Evolutionary conservation across 192 early-diverging fungal genomes (phyloP).

Genomic region (Spinellus fusiger): DNA sequence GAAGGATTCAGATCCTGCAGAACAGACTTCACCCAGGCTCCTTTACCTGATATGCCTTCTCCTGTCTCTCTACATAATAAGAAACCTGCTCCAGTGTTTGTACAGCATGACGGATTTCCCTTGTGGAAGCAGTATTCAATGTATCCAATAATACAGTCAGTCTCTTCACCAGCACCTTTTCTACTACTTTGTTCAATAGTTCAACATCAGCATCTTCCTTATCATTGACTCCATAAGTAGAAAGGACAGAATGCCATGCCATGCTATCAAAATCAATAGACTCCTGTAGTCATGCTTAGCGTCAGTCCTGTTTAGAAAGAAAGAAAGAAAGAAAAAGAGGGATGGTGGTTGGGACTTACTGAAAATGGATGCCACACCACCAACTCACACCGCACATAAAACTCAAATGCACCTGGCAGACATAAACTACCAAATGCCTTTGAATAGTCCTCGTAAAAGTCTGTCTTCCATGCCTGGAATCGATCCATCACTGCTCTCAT

Average conservation of each 20-base stretch:
- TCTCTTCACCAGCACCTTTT: constrained; percentile 24
- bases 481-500: constrained; percentile 37
- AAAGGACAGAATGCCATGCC: constrained; percentile 31
- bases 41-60: constrained; percentile 22
- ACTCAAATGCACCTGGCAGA: constrained; percentile 50
- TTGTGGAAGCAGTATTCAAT: constrained; percentile 17
- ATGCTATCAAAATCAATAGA: constrained; percentile 29
- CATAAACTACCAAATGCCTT: constrained; percentile 52
- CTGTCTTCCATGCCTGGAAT: constrained; percentile 47
- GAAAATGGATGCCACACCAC: constrained; percentile 46
- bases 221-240: constrained; percentile 16
- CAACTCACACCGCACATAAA: constrained; percentile 47
- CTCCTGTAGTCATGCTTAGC: constrained; percentile 1
- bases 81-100: constrained; percentile 29
- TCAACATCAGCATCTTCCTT: constrained; percentile 29
- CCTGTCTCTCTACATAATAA: constrained; percentile 26
- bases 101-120: constrained; percentile 15
- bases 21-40: neutral
- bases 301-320: neutral
- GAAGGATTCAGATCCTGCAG: neutral
- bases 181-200: constrained; percentile 30
- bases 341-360: constrained; percentile 9
- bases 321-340: neutral
- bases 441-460: constrained; percentile 45
- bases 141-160: constrained; percentile 18